These are phyloP conservation scores for Kockiozyma suomiensis DNA, from an alignment of 805 yeast genomes.

Conservation along the genomic window DNA sequence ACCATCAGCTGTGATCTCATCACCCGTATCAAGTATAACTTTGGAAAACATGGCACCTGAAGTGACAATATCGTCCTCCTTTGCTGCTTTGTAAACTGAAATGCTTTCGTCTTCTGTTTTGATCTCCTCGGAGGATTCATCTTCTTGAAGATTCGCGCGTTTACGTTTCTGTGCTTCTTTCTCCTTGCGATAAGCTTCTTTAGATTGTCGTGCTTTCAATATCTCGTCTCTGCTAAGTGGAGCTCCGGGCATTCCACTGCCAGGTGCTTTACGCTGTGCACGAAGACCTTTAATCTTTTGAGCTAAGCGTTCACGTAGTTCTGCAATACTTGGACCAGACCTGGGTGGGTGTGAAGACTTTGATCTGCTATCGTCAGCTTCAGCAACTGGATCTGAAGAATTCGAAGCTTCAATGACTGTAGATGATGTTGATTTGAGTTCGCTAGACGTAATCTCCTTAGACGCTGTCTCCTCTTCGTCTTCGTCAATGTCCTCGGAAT, in stretches of 20 bases:
- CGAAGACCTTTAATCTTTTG: constrained; percentile 68
- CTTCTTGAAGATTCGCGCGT: constrained; percentile 45
- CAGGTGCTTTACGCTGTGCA: constrained; percentile 90
- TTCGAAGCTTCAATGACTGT: neutral
- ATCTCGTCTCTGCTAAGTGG: constrained; percentile 83
- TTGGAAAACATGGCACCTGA: constrained; percentile 68
- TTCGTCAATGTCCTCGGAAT: constrained; percentile 11
- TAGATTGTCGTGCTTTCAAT: constrained; percentile 59
- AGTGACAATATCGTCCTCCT: constrained; percentile 41
- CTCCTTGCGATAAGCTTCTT: constrained; percentile 48
- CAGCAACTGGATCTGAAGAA: neutral
- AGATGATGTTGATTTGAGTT: too few species aligned
- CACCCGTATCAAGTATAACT: constrained; percentile 80
- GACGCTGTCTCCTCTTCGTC: constrained; percentile 3
- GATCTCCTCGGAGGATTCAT: constrained; percentile 44
- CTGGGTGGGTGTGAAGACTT: neutral
- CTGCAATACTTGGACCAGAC: constrained; percentile 47
- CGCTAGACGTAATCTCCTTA: neutral
- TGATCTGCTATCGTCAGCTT: neutral
- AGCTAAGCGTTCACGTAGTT: constrained; percentile 76
- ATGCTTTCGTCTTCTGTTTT: constrained; percentile 22
- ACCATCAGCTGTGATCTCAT: constrained; percentile 68
- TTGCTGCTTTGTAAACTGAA: constrained; percentile 29
- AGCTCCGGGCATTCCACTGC: constrained; percentile 76
- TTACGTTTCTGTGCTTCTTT: constrained; percentile 45